These are phyloP conservation scores for Fraxinus baroniana DNA, from an alignment of 305 asterid species.

Conservation along the genomic window DNA sequence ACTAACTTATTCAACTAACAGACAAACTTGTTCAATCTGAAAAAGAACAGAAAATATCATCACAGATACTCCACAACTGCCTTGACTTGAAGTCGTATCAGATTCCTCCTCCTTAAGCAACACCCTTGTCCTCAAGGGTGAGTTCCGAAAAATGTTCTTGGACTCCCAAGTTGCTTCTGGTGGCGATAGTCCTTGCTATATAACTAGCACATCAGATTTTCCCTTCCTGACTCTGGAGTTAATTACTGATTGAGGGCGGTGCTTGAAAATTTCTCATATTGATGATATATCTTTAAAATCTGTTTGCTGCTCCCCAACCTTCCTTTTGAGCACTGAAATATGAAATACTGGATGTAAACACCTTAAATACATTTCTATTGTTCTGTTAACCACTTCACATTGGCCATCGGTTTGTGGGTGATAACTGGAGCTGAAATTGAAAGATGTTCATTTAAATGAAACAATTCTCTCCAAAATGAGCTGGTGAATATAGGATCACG, in stretches of 20 bases:
- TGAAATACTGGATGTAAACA: not conserved
- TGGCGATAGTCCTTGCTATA: not conserved
- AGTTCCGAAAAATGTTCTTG: not conserved
- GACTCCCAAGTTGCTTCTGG: not conserved
- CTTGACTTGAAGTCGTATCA: not conserved
- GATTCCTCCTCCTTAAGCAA: not conserved
- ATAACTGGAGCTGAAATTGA: not conserved
- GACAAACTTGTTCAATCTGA: no score
- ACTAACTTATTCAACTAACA: no score
- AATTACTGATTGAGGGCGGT: not conserved
- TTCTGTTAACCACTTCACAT: not conserved
- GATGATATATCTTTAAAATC: not conserved
- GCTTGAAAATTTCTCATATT: not conserved
- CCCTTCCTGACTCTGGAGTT: not conserved
- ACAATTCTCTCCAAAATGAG: not conserved
- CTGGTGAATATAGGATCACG: not conserved
- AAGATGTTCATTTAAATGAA: not conserved
- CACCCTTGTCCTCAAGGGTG: not conserved
- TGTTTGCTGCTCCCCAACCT: not conserved
- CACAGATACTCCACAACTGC: no score
- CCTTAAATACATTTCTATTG: not conserved
- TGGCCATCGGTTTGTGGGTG: not conserved
- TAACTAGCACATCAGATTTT: not conserved
- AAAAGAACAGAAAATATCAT: no score
- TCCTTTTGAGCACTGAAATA: not conserved